Evolutionary conservation across 1,284 basidiomycete species (phyloP).

Genomic region (Singerocomus inundabilis): DNA sequence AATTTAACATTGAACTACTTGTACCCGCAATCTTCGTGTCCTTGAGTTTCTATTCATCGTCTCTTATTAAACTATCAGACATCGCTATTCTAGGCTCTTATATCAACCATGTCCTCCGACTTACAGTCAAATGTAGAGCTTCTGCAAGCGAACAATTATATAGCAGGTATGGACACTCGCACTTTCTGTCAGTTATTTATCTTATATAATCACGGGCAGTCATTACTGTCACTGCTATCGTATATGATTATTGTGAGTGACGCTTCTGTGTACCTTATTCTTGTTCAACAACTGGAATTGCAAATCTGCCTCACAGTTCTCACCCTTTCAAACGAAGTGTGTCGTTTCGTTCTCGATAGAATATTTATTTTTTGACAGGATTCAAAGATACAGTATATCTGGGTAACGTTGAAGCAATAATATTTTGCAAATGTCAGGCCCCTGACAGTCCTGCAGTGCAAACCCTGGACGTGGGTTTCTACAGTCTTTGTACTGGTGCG

Average conservation of each 20-base stretch:
- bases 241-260: conserved; percentile 13
- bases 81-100: too few relatives aligned
- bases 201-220: background rate
- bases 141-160: background rate
- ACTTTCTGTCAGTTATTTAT: background rate
- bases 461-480: conserved; percentile 3
- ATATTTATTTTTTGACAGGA: background rate
- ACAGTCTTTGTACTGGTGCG: conserved; percentile 1
- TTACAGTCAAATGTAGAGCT: background rate
- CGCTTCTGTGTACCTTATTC: background rate
- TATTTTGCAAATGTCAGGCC: background rate
- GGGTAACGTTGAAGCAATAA: background rate
- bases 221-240: background rate
- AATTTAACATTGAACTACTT: too few relatives aligned
- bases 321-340: conserved; percentile 3
- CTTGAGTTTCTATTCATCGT: too few relatives aligned
- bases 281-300: too few relatives aligned
- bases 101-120: conserved; percentile 4
- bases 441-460: background rate
- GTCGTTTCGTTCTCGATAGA: background rate
- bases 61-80: too few relatives aligned
- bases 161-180: background rate
- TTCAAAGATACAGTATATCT: background rate
- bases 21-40: too few relatives aligned
- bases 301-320: background rate